Conservation (phyloP, 73 alveolate genomes). For the Diophrys sp. region DNA sequence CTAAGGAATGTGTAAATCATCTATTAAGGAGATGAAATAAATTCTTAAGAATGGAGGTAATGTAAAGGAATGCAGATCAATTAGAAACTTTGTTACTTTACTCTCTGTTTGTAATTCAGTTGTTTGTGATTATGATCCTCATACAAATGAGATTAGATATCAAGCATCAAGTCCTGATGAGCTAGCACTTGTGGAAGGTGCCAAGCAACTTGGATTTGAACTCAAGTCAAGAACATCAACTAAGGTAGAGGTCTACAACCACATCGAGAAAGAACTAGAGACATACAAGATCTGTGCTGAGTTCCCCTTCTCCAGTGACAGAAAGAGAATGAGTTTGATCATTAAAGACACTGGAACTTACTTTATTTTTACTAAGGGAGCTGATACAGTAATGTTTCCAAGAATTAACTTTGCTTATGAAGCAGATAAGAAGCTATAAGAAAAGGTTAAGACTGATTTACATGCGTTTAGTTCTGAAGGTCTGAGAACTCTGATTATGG, state of each 20-base stretch:
- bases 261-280: slow-evolving; percentile 34
- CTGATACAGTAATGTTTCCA: slow-evolving; percentile 83
- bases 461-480: slow-evolving; percentile 43
- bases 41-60: slow-evolving; percentile 1
- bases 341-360: slow-evolving; percentile 56
- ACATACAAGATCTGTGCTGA: slow-evolving; percentile 47
- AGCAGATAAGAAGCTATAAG: slow-evolving; percentile 7
- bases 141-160: slow-evolving; percentile 58
- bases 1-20: slow-evolving; percentile 37
- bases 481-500: slow-evolving; percentile 42
- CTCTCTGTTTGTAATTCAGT: slow-evolving; percentile 74
- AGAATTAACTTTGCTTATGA: slow-evolving; percentile 38
- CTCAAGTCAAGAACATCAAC: slow-evolving; percentile 56
- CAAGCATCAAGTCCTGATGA: slow-evolving; percentile 95
- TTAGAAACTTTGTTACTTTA: slow-evolving; percentile 49
- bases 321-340: slow-evolving; percentile 79
- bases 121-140: slow-evolving; percentile 72
- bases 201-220: slow-evolving; percentile 81
- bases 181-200: slow-evolving; percentile 90
- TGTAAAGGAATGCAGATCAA: not conserved
- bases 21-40: slow-evolving; percentile 7
- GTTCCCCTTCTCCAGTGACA: slow-evolving; percentile 66
- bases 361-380: slow-evolving; percentile 84
- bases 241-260: slow-evolving; percentile 46
- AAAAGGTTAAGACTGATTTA: slow-evolving; percentile 3